A percentile compares a stretch with the other conserved stretches of the same genome.
These are phyloP conservation scores for Tetrahymena malaccensis DNA, from an alignment of 73 alveolate genomes.

Conservation along the genomic window DNA sequence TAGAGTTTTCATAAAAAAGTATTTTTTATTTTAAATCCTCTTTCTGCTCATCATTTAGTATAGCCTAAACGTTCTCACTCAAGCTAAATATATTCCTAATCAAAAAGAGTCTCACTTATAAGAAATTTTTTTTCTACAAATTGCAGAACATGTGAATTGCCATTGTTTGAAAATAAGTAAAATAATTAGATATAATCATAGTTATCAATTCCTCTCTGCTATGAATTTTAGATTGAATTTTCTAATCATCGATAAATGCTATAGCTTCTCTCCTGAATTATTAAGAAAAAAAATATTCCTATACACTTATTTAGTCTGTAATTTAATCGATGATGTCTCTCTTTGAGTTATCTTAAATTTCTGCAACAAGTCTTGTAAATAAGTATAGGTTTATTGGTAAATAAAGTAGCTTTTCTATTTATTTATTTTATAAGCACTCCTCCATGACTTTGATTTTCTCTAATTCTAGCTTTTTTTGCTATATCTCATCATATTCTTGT, in stretches of 20 bases:
- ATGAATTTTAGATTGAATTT: not conserved
- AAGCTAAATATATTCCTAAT: not conserved
- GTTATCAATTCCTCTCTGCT: not conserved
- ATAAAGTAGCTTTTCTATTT: not conserved
- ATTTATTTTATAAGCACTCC: not conserved
- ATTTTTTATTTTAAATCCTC: not conserved
- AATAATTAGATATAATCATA: not conserved
- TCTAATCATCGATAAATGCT: not conserved
- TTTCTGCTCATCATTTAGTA: not conserved
- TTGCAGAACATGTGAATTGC: not conserved
- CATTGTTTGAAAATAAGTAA: not conserved
- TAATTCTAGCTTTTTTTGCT: not conserved
- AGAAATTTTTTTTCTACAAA: not conserved
- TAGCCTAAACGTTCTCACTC: not conserved
- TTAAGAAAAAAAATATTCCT: not conserved
- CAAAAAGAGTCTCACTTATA: not conserved
- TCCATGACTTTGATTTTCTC: not conserved
- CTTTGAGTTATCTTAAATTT: not conserved
- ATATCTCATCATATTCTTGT: not conserved
- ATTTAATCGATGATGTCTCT: not conserved
- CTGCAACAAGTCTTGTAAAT: not conserved
- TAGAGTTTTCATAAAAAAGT: not conserved
- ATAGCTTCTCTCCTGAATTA: not conserved
- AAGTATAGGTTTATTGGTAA: not conserved
- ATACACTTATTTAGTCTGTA: not conserved